phyloP scores from a whole-genome alignment of 2,329 filamentous ascomycete species.

The Fusarium graminum region DNA sequence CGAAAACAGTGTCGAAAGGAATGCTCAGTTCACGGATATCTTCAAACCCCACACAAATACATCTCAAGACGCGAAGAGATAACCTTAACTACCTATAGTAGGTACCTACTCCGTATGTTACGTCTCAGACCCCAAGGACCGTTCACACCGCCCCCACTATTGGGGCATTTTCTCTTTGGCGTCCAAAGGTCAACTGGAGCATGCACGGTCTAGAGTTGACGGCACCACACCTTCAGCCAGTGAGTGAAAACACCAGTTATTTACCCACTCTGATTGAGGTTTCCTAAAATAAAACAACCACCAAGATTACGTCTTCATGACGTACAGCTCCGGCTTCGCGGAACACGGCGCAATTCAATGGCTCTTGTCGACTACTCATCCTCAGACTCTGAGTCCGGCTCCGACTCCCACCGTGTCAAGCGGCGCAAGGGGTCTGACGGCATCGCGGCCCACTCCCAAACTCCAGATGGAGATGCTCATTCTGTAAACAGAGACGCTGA shows the following conservation, averaged over 20 bases:
- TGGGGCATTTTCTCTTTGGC: background rate
- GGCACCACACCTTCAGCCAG: background rate
- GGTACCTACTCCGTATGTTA: background rate
- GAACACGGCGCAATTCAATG: constrained; percentile 57
- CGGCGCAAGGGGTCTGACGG: constrained; percentile 52
- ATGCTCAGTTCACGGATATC: no score
- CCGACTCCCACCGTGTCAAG: constrained; percentile 51
- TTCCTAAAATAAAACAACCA: constrained; percentile 9
- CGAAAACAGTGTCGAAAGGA: no score
- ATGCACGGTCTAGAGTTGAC: constrained; percentile 8
- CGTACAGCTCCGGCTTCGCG: constrained; percentile 8
- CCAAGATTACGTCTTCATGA: constrained; percentile 11
- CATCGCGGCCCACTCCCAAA: constrained; percentile 34
- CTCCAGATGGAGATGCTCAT: constrained; percentile 11
- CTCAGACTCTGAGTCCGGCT: constrained; percentile 45
- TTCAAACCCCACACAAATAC: background rate
- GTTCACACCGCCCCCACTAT: constrained; percentile 4
- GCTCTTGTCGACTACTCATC: constrained; percentile 72
- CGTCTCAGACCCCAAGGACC: background rate
- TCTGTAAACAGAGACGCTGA: constrained; percentile 13
- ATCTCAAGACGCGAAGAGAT: background rate
- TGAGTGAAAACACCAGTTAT: constrained; percentile 6
- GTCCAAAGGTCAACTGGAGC: background rate
- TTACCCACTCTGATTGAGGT: constrained; percentile 2
- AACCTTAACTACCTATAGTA: background rate